phyloP scores from a whole-genome alignment of 2,329 filamentous ascomycete species.

The Knoxdaviesia capensis region DNA sequence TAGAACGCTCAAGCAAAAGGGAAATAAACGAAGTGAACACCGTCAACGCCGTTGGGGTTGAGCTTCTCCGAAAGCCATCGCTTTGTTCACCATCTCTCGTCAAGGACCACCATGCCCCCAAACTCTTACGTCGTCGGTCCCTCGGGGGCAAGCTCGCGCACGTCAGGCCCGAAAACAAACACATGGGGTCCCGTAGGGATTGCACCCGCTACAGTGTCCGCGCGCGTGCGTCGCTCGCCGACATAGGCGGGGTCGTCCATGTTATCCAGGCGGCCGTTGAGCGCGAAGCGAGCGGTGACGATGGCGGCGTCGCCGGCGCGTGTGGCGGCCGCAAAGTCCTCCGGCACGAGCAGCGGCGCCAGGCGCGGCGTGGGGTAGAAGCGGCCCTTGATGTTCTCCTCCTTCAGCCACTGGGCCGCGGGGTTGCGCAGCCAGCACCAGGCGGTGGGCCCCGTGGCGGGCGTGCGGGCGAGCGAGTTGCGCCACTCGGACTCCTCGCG shows the following conservation, averaged over 20 bases:
- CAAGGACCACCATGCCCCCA: too few relatives aligned
- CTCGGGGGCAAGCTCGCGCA: constrained; percentile 13
- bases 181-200: constrained; percentile 10
- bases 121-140: neutral
- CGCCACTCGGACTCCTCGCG: constrained; percentile 20
- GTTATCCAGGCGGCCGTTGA: constrained; percentile 29
- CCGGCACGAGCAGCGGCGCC: constrained; percentile 25
- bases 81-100: too few relatives aligned
- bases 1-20: too few relatives aligned
- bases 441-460: constrained; percentile 6
- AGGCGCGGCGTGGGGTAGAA: constrained; percentile 36
- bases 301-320: constrained; percentile 11
- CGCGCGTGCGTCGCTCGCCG: constrained; percentile 19
- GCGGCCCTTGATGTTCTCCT: constrained; percentile 28
- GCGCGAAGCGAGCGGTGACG: constrained; percentile 22
- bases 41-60: too few relatives aligned
- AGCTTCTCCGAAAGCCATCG: too few relatives aligned
- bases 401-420: constrained; percentile 25
- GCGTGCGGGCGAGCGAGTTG: constrained; percentile 12
- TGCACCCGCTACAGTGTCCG: constrained; percentile 21
- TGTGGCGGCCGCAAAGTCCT: constrained; percentile 16
- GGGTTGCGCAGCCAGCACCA: constrained; percentile 20
- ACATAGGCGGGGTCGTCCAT: constrained; percentile 16
- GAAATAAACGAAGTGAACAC: too few relatives aligned
- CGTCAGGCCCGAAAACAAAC: constrained; percentile 12